These are phyloP conservation scores for Calamus simplicifolius DNA, from an alignment of 176 grass and related monocot genomes.

Conservation along the genomic window DNA sequence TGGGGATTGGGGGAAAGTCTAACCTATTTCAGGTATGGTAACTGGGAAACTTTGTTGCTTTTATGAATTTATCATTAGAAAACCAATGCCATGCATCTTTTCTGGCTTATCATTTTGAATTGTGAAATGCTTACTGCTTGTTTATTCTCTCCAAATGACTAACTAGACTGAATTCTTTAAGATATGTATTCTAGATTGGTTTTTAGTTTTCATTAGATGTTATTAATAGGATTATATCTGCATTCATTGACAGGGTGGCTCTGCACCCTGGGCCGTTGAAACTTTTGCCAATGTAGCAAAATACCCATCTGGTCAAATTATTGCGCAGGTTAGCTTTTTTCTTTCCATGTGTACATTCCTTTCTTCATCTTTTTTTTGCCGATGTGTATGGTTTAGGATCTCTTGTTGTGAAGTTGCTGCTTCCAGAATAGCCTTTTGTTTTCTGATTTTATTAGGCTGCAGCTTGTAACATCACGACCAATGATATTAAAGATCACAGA, in stretches of 20 bases:
- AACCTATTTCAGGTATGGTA: constrained; percentile 66
- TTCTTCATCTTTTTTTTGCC: not conserved
- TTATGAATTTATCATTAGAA: too few relatives aligned
- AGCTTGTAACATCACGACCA: too few relatives aligned
- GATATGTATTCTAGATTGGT: constrained; percentile 1
- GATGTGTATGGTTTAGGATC: too few relatives aligned
- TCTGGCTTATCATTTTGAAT: too few relatives aligned
- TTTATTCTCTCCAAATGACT: not conserved
- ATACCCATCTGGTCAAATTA: constrained; percentile 81
- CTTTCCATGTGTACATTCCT: constrained; percentile 7
- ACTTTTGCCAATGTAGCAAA: constrained; percentile 80
- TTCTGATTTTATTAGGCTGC: too few relatives aligned
- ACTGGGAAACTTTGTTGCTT: too few relatives aligned
- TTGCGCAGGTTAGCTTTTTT: constrained; percentile 64
- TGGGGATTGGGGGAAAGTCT: constrained; percentile 86
- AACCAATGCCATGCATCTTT: too few relatives aligned
- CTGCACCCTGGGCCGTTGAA: constrained; percentile 73
- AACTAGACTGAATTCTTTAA: not conserved
- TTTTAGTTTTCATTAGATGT: constrained; percentile 4
- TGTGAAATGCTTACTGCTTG: too few relatives aligned
- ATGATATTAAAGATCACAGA: too few relatives aligned
- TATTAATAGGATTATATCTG: constrained; percentile 15
- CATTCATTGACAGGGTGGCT: constrained; percentile 42
- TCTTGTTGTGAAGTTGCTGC: too few relatives aligned
- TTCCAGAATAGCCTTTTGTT: not conserved